A percentile compares a stretch with the other conserved stretches of the same genome.
Evolutionary conservation across 306 rosid species (phyloP).

Genomic region (Astragalus glycyphyllos): DNA sequence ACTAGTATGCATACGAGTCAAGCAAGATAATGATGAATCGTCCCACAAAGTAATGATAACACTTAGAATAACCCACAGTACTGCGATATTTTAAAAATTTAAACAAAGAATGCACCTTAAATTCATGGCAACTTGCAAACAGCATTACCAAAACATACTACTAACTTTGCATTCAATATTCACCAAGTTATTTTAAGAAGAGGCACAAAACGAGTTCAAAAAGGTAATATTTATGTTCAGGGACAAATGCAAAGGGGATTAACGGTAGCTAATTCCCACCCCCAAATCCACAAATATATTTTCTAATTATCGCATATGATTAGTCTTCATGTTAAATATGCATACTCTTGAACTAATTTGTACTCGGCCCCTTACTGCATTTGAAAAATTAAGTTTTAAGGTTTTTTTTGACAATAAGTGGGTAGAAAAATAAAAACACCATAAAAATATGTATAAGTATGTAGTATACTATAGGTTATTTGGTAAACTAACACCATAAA

Average conservation of each 20-base stretch:
- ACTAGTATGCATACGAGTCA: conserved; percentile 10
- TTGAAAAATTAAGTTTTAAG: neutral
- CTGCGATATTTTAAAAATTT: conserved; percentile 23
- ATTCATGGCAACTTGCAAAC: conserved; percentile 34
- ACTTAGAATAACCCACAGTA: conserved; percentile 5
- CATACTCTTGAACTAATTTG: neutral
- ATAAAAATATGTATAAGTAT: no score
- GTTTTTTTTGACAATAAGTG: no score
- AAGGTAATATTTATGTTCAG: neutral
- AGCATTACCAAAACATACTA: conserved; percentile 8
- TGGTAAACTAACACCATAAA: neutral
- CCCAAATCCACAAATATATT: neutral
- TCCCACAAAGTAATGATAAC: conserved; percentile 30
- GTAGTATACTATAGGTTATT: neutral
- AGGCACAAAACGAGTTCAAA: conserved; percentile 11
- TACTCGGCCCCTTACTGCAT: neutral
- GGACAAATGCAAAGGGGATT: neutral
- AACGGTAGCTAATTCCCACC: neutral
- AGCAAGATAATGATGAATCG: conserved; percentile 36
- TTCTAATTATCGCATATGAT: conserved; percentile 7
- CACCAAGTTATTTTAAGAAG: neutral
- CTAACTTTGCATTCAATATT: conserved; percentile 35
- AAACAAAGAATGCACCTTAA: conserved; percentile 7
- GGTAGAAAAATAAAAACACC: no score
- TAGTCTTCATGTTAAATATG: neutral